These are phyloP conservation scores for Microdochium bolleyi DNA, from an alignment of 2,329 filamentous ascomycete genomes.

Conservation along the genomic window DNA sequence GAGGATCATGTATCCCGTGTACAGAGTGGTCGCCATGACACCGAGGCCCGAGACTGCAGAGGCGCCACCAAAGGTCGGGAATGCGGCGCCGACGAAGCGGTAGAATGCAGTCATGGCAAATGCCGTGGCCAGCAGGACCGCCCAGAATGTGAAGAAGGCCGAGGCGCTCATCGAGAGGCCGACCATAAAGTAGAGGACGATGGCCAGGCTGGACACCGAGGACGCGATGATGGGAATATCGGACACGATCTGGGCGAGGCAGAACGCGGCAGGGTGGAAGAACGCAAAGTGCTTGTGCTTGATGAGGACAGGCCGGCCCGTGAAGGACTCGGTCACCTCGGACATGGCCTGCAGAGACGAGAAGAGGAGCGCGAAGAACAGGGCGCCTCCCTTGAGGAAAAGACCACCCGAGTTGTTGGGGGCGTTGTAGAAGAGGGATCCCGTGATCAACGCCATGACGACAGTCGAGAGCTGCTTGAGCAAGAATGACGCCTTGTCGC, in stretches of 20 bases:
- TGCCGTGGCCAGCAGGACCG: slow-evolving; percentile 38
- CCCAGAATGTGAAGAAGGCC: slow-evolving; percentile 56
- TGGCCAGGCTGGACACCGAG: slow-evolving; percentile 48
- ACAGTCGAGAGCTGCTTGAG: slow-evolving; percentile 17
- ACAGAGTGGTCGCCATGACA: slow-evolving; percentile 47
- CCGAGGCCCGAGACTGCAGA: slow-evolving; percentile 46
- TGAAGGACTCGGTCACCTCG: slow-evolving; percentile 51
- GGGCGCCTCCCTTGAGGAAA: slow-evolving; percentile 49
- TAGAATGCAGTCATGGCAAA: slow-evolving; percentile 55
- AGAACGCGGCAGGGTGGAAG: slow-evolving; percentile 52
- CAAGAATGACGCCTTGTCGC: slow-evolving; percentile 16
- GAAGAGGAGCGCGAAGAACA: slow-evolving; percentile 55
- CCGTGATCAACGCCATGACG: slow-evolving; percentile 18
- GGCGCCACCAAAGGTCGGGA: slow-evolving; percentile 48
- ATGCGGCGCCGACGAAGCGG: slow-evolving; percentile 45
- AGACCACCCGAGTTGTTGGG: slow-evolving; percentile 32
- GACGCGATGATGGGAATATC: slow-evolving; percentile 49
- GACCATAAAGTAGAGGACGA: slow-evolving; percentile 59
- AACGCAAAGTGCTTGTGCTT: slow-evolving; percentile 65
- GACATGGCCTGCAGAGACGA: slow-evolving; percentile 51
- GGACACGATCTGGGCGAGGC: slow-evolving; percentile 44
- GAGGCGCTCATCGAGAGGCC: slow-evolving; percentile 41
- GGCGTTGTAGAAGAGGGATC: slow-evolving; percentile 14
- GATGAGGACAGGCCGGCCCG: slow-evolving; percentile 52
- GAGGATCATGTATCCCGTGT: slow-evolving; percentile 56